Evolutionary conservation across 441 rosid genomes (phyloP).

Genomic region (Theobroma grandiflorum): DNA sequence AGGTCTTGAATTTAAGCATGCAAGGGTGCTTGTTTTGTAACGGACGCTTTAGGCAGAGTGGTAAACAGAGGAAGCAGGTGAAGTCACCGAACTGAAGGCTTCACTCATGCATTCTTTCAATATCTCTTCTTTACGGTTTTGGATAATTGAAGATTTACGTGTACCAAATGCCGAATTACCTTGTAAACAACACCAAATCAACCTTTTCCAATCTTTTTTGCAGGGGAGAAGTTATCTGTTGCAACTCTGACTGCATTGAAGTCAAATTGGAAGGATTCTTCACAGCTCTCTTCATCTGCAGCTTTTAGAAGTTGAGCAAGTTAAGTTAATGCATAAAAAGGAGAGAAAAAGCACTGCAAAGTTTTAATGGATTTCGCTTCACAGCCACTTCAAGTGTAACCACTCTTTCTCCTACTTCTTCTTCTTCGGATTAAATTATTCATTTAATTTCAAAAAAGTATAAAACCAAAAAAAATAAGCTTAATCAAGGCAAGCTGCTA

Average conservation of each 20-base stretch:
- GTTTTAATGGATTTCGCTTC: background rate
- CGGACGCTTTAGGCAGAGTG: background rate
- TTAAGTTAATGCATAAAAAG: background rate
- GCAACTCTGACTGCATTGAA: slow-evolving; percentile 22
- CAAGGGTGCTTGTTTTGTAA: background rate
- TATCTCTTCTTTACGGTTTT: background rate
- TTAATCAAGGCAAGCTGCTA: background rate
- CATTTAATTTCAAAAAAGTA: background rate
- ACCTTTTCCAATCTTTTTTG: slow-evolving; percentile 37
- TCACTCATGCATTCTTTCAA: background rate
- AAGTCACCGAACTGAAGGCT: background rate
- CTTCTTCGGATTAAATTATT: background rate
- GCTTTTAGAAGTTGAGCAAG: background rate
- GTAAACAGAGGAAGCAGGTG: background rate
- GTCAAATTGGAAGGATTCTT: slow-evolving; percentile 9
- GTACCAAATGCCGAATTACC: slow-evolving; percentile 4
- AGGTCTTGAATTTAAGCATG: background rate
- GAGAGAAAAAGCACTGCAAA: background rate
- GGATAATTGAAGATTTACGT: background rate
- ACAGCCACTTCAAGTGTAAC: no score
- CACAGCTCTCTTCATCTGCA: background rate
- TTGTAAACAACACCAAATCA: slow-evolving; percentile 38
- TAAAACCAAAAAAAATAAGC: background rate
- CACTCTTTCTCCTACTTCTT: background rate
- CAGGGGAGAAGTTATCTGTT: slow-evolving; percentile 28